Evolutionary conservation across 1,139 yeast species (phyloP), one percentile per base, ranked within the genome.

Genomic region (Candida tetrigidarum): DNA sequence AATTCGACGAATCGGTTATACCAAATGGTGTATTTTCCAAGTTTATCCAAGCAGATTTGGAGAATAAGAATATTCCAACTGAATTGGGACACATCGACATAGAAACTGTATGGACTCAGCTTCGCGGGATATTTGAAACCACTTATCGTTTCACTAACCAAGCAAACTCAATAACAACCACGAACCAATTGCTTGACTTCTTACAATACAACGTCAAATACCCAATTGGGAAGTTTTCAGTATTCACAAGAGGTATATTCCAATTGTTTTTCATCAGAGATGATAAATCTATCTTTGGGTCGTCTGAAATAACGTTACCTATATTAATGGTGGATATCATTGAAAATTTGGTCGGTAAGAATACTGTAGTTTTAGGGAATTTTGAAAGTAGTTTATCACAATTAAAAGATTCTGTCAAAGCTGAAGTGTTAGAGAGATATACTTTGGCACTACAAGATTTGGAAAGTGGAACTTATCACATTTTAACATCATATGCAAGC

Each of bases 181-280:
- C 60, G 1, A 51, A 63, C 20, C 77, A 78, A 44, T 58, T 79
- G 23, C 53, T 58, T 16, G 64, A 68, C 45, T 76, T 64, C 49
- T 54, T 78, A 23, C 55, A 53, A n/a, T 65, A 54, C 47, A 67
- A 66, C 37, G 58, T 75, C 19, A 64, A 65, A 32, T 52, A 56
- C 37, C 55, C 59, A 10, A 59, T 64, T 20, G 50, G 55, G 7
- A 43, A 66, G 3, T 82, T 54, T 32, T 66, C 81, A 55, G 83
- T 81, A 2, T 60, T 86, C 16, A 72, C 84, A 1, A 69, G 92
- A 48, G 86, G 87, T 2, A 55, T 83, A 18, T 76, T 84, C 53
- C 87, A 85, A 48, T 62, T 84, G 28, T 83, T 76, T 55, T 64
- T 84, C 19, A 67, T 85, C 5, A 66, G 89, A 47, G 86, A 84